Base-by-base conservation (phyloP, 2,329 filamentous ascomycete species). In the Ascochyta lentis region DNA sequence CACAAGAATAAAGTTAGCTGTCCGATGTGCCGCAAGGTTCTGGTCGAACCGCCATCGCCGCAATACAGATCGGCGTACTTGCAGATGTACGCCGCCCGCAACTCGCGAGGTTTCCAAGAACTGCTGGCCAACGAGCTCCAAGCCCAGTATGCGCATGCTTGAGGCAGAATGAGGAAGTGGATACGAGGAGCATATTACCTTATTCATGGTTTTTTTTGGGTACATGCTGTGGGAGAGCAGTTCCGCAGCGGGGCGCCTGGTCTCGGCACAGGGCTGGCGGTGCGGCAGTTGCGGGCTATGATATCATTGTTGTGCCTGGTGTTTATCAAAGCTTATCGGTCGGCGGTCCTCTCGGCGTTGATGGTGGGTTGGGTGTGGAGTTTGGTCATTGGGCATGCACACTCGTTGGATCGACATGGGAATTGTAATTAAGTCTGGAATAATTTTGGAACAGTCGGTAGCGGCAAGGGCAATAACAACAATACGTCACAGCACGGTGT, bases 1-100 rank as follows among this genome's bases (percentile, higher is more conserved):
- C 66, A 73, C 58, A 76, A 73, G 58, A 73, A 73, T 58, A 74
- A 74, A 54, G 64, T 76, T 13, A 73, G 71, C 1, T 76, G 73
- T 56, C 73, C 73, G 6, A 75, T 73, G 71, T 76, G 73, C 54
- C 70, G 73, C 16, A 70, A 70, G 53, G 54, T 67, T 13, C 61
- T 76, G 35, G 62, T 73, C 24, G 65, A 72, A 31, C 63, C 66
- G 10, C 52, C 35, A 13, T 42, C 27, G 16, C 43, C 54, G 19
- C 61, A 57, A 35, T 60, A 56, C 19, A 38, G 43, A 10, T 53
- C 54, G 13, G 55, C 46, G 9, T 46, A 60, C 35, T 45, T 65
- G 19, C 56, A 58, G 31, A 41, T 50, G 27, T 44, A 59, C 52
- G 23, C 40, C 56, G 31, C 43, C 51, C 23, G 56, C 56, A 42